Conservation (phyloP, 192 early-diverging fungal species). For the Coemansia reversa region DNA sequence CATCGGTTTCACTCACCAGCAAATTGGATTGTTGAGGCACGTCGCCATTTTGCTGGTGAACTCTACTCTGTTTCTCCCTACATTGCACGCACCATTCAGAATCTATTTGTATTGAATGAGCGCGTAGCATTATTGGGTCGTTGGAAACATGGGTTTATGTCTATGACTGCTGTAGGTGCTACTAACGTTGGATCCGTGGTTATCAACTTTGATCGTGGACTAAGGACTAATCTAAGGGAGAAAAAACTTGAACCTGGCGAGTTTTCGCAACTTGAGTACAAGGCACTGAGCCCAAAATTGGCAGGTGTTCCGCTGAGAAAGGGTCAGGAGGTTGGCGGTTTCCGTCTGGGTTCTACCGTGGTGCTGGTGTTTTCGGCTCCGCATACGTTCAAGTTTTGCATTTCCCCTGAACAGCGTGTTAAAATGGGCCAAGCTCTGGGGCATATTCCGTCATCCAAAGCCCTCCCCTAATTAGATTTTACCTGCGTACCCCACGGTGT, state of each 20-base stretch:
- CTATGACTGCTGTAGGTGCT: slow-evolving; percentile 94
- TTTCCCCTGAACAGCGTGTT: slow-evolving; percentile 71
- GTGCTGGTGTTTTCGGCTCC: slow-evolving; percentile 98
- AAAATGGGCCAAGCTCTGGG: slow-evolving; percentile 84
- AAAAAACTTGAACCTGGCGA: slow-evolving; percentile 63
- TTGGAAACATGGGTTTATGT: slow-evolving; percentile 94
- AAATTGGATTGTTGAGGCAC: slow-evolving; percentile 85
- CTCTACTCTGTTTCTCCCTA: slow-evolving; percentile 93
- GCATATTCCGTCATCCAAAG: slow-evolving; percentile 1
- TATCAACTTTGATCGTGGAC: slow-evolving; percentile 87
- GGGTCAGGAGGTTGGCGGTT: slow-evolving; percentile 95
- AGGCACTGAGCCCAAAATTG: slow-evolving; percentile 58
- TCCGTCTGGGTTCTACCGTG: slow-evolving; percentile 91
- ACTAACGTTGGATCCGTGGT: slow-evolving; percentile 97
- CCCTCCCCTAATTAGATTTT: slow-evolving; percentile 1
- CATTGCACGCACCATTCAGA: slow-evolving; percentile 77
- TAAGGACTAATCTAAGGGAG: slow-evolving; percentile 67
- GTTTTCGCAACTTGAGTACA: slow-evolving; percentile 73
- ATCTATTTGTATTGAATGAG: slow-evolving; percentile 97
- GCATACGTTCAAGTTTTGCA: slow-evolving; percentile 69
- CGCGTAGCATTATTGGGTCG: slow-evolving; percentile 88
- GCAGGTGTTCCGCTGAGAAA: slow-evolving; percentile 66
- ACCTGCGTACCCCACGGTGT: neutral
- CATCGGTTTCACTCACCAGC: slow-evolving; percentile 98
- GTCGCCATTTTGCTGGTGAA: slow-evolving; percentile 95